phyloP scores from a whole-genome alignment of 2,329 filamentous ascomycete genomes.

The Zasmidium cellare region DNA sequence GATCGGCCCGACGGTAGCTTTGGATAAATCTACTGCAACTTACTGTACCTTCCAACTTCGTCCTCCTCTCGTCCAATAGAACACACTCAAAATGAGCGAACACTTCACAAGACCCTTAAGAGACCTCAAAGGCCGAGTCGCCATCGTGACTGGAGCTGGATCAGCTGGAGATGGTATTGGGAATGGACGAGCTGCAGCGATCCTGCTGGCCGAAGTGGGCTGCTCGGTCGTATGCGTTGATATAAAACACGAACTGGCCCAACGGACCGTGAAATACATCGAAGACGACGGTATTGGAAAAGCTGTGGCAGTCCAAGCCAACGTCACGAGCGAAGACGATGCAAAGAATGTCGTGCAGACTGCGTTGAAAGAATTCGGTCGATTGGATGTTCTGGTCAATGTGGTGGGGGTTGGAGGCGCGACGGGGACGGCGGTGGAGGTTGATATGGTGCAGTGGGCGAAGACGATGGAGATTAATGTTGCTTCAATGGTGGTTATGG shows the following conservation, averaged over 20 bases:
- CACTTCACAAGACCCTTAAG: constrained; percentile 37
- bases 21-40: background rate
- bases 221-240: constrained; percentile 62
- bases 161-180: constrained; percentile 59
- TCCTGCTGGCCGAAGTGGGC: constrained; percentile 61
- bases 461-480: constrained; percentile 63
- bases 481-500: constrained; percentile 65
- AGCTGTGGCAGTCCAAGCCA: constrained; percentile 48
- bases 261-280: constrained; percentile 57
- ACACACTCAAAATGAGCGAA: constrained; percentile 26
- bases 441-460: constrained; percentile 61
- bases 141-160: constrained; percentile 62
- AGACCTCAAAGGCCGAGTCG: constrained; percentile 45
- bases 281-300: constrained; percentile 39
- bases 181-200: constrained; percentile 59
- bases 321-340: constrained; percentile 57
- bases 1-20: background rate
- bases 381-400: constrained; percentile 64
- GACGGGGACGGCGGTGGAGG: constrained; percentile 58
- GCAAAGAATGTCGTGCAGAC: constrained; percentile 47
- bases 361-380: constrained; percentile 53
- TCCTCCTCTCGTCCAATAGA: too few relatives aligned
- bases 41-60: too few relatives aligned
- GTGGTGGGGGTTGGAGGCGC: constrained; percentile 64
- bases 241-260: constrained; percentile 49